Conservation (phyloP, 2,329 filamentous ascomycete species). For the Xylogone sp. region DNA sequence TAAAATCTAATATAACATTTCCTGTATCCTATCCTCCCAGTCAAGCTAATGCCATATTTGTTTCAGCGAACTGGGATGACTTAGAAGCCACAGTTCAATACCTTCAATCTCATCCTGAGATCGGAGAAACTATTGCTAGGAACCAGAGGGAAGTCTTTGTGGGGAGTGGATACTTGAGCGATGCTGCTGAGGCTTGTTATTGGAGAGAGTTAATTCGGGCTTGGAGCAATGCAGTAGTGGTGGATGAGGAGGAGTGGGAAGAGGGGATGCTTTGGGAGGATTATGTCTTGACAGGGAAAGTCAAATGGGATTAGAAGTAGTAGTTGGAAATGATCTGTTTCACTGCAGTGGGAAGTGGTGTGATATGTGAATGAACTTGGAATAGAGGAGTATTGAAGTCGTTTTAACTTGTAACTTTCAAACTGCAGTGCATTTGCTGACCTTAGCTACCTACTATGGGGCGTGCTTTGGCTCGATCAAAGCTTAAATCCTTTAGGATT, state of each 20-base stretch:
- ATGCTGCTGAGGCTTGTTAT: conserved; percentile 50
- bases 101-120: conserved; percentile 38
- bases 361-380: no score
- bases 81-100: conserved; percentile 42
- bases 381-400: no score
- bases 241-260: conserved; percentile 32
- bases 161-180: conserved; percentile 41
- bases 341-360: background rate
- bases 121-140: conserved; percentile 43
- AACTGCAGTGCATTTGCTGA: no score
- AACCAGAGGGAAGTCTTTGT: conserved; percentile 42
- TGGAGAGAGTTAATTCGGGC: conserved; percentile 46
- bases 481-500: no score
- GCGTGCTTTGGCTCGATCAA: no score
- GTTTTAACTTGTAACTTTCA: no score
- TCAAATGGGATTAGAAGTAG: conserved; percentile 1
- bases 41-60: conserved; percentile 47
- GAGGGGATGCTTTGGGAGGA: conserved; percentile 22
- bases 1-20: conserved; percentile 32
- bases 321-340: background rate
- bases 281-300: conserved; percentile 18
- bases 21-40: conserved; percentile 27
- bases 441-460: no score
- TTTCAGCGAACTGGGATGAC: conserved; percentile 48
- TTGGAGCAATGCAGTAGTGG: conserved; percentile 39